Conservation (phyloP, 257 asterid species). For the Forsythia viridissima region DNA sequence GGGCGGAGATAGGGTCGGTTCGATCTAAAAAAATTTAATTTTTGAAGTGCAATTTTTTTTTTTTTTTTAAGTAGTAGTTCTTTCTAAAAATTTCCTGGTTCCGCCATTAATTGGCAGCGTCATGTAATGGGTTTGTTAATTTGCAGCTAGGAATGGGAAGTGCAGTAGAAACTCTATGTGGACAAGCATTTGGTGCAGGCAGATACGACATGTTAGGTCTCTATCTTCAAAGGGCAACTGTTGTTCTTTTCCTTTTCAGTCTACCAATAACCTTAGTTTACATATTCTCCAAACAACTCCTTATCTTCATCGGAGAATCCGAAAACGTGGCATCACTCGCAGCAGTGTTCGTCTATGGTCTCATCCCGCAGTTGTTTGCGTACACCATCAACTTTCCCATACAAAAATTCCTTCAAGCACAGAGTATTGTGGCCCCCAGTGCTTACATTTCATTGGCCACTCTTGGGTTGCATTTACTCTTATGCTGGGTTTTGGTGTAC, state of each 20-base stretch:
- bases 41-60: too few species aligned
- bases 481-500: constrained; percentile 51
- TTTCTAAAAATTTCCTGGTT: too few species aligned
- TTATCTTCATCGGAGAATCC: constrained; percentile 46
- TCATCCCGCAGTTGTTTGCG: constrained; percentile 66
- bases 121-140: not conserved
- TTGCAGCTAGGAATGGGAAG: constrained; percentile 70
- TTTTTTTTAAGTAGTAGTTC: too few species aligned
- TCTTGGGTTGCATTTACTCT: constrained; percentile 39
- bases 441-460: constrained; percentile 52
- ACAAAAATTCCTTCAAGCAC: constrained; percentile 64
- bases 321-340: constrained; percentile 39
- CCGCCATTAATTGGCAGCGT: too few species aligned
- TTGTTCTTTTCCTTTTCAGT: constrained; percentile 42
- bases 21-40: too few species aligned
- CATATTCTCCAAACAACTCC: constrained; percentile 42
- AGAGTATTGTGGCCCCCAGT: constrained; percentile 56
- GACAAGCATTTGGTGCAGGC: constrained; percentile 62
- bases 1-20: too few species aligned
- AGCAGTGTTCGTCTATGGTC: constrained; percentile 56
- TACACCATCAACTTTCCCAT: constrained; percentile 56
- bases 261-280: constrained; percentile 49
- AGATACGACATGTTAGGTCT: constrained; percentile 51
- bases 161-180: constrained; percentile 69
- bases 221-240: constrained; percentile 57